Evolutionary conservation across 2,329 filamentous ascomycete species (phyloP), one percentile per base, ranked within the genome.

Genomic region (Neonectria ditissima): DNA sequence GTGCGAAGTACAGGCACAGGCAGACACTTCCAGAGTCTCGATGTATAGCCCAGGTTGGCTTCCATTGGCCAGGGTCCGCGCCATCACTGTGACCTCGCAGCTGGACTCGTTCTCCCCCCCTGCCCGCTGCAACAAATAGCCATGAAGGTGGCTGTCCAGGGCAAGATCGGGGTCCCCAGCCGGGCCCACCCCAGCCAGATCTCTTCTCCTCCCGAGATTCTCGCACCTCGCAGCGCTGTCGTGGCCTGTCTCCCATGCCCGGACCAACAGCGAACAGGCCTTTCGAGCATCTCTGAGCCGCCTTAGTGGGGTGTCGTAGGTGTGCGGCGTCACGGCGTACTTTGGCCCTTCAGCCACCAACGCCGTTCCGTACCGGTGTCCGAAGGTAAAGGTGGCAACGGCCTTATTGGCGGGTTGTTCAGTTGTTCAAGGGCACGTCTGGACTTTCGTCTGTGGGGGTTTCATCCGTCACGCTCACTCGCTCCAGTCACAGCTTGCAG

Each of bases 131-230:
- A 18, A 30, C 28, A 32, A 50, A 50, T 62, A 55, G 44, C 59
- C 57, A 37, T 53, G 58, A 55, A 69, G 55, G 44, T 62, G 61
- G 39, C 22, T 44, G 34, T 43, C 47, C 37, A 30, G 62, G 61
- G 65, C 65, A 70, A 73, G 69, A 72, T 73, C 67, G 57, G 67
- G 59, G 44, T 55, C 39, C 44, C 59, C 56, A 62, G 59, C 47
- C 58, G 58, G 66, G 57, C 53, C 70, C 67, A 72, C 67, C 50
- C 43, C 41, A 57, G 59, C 59, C 58, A 70, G 67, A 73, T 73
- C 65, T 63, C 48, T 32, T 58, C 58, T 53, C 63, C 50, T 63
- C 53, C 61, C 58, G 56, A 62, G 59, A 67, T 61, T 65, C 62
- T 59, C 62, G 44, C 34, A 43, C 44, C 24, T 57, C 44, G 28